phyloP scores from a whole-genome alignment of 371 early-diverging fungal species.

The Circinella minor region DNA sequence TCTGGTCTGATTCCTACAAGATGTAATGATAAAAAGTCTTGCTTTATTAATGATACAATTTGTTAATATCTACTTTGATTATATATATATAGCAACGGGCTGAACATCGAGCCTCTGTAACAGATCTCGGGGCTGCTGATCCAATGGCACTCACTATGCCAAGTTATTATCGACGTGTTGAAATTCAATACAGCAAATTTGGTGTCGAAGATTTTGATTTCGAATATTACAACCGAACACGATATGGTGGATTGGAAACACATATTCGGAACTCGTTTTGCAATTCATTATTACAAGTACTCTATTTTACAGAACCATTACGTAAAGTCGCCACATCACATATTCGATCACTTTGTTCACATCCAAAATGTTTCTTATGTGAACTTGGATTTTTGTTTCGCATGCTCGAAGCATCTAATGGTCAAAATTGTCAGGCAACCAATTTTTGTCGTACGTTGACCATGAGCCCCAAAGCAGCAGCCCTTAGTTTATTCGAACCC shows the following conservation, averaged over 20 bases:
- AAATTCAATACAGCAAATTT: conserved; percentile 87
- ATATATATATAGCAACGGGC: conserved; percentile 16
- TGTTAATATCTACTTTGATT: not conserved
- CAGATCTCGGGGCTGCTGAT: conserved; percentile 33
- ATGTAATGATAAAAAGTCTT: too few species aligned
- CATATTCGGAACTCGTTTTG: conserved; percentile 89
- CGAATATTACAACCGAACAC: conserved; percentile 88
- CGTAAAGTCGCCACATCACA: conserved; percentile 76
- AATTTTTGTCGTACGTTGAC: conserved; percentile 87
- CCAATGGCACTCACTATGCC: conserved; percentile 60
- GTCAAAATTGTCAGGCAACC: conserved; percentile 93
- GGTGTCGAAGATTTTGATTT: conserved; percentile 98
- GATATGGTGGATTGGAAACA: conserved; percentile 88
- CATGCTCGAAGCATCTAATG: conserved; percentile 88
- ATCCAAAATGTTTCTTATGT: conserved; percentile 84
- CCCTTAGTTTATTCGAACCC: conserved; percentile 86
- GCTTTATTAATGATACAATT: too few species aligned
- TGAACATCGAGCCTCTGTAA: conserved; percentile 42
- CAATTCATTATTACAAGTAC: conserved; percentile 87
- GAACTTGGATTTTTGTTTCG: conserved; percentile 92
- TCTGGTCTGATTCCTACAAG: too few species aligned
- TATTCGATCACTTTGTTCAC: conserved; percentile 68
- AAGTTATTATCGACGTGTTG: conserved; percentile 74
- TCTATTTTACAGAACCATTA: conserved; percentile 74
- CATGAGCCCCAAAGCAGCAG: conserved; percentile 59